Evolutionary conservation across 331 rosid genomes (phyloP).

Genomic region (Arachis monticola): DNA sequence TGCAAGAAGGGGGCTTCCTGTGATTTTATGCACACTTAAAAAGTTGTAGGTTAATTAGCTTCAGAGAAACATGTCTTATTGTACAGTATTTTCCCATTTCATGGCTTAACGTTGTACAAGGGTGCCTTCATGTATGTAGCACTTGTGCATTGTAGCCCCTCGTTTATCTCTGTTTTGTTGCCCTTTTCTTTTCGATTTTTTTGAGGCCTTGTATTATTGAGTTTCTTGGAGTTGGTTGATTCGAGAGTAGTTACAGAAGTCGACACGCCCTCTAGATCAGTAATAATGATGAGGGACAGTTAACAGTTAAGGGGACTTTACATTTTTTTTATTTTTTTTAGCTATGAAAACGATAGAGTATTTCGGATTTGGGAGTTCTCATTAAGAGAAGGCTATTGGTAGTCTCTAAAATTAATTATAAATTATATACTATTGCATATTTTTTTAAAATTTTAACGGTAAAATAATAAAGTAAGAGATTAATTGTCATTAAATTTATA

Average conservation of each 20-base stretch:
- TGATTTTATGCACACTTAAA: conserved; percentile 73
- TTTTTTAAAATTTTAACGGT: too few species aligned
- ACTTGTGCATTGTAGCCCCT: conserved; percentile 52
- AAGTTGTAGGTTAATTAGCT: conserved; percentile 44
- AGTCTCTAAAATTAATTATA: too few species aligned
- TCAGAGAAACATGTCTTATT: conserved; percentile 56
- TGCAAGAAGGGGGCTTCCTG: conserved; percentile 91
- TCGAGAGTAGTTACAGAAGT: conserved; percentile 26
- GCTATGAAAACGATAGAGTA: too few species aligned
- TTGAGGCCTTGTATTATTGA: conserved; percentile 33
- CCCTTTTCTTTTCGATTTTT: background rate
- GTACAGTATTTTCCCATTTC: conserved; percentile 68
- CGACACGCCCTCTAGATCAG: conserved; percentile 19
- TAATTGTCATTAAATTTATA: too few species aligned
- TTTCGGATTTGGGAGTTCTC: too few species aligned
- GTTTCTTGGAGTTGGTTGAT: conserved; percentile 31
- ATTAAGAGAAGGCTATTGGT: too few species aligned
- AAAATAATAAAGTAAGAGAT: too few species aligned
- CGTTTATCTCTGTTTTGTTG: conserved; percentile 31
- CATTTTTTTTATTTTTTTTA: too few species aligned
- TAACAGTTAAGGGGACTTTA: background rate
- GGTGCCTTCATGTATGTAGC: conserved; percentile 45
- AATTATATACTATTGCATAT: too few species aligned
- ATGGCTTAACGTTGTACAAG: conserved; percentile 54
- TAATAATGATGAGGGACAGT: conserved; percentile 6